Base-by-base conservation (phyloP, 257 asterid species). In the Paraleonurus japonicus region DNA sequence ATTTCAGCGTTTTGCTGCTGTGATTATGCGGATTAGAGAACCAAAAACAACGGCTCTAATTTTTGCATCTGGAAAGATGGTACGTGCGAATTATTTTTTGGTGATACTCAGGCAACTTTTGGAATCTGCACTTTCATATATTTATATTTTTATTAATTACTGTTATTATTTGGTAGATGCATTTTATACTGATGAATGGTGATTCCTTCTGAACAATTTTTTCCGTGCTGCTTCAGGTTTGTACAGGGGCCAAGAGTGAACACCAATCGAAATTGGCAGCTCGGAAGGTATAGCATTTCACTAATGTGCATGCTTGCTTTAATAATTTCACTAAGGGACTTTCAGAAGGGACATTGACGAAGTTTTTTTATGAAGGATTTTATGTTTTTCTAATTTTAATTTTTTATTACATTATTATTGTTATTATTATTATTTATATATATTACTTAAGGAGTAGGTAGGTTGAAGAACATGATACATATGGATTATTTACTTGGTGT, bases 231-330 rank as follows among this genome's bases (percentile, higher is more conserved):
- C 69, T 71, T 71, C 70, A 89, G 96, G 96, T 89, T 53, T 89
- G 96, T 68, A 87, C 96, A 23, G 93, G 96, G 72, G 96, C 96
- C 55, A 89, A 89, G 83, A 89, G 96, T n/a, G 93, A 89, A 78
- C 85, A 85, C 33, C 96, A 87, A 53, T 89, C 96, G 20, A 87
- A 82, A 72, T 71, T 89, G 84, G 96, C 96, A 39, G 93, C 93
- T 28, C 85, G 93, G 66, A 89, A 89, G 90, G 96, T 89, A 80
- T 43, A 35, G 16, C 32, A 62, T 65, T 53, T 43, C 10, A 22
- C 37, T 19, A 39, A 53, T 27, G 30, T 30, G 55, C 33, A 41
- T 60, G 60, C 35, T 32, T 69, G 60, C 55, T 35, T 54, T 11
- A 15, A 11, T 26, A 57, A 60, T 16, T 54, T 13, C 6, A 61